A percentile compares a stretch with the other conserved stretches of the same genome.
Conservation (phyloP, 768 basidiomycete genomes). For the Tylopilus intermedius region DNA sequence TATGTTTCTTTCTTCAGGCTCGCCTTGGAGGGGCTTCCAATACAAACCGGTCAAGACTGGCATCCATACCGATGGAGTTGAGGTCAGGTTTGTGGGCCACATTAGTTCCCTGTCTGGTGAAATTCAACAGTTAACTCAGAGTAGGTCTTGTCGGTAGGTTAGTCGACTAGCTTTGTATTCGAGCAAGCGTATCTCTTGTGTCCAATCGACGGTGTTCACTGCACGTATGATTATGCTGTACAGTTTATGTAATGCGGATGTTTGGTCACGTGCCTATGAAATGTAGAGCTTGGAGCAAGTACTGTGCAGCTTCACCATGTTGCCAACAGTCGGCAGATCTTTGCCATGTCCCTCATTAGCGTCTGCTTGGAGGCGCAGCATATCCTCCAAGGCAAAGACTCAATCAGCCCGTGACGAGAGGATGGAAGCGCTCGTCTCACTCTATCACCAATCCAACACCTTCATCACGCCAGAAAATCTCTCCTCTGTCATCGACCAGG, state of each 20-base stretch:
- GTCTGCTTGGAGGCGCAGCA: conserved; percentile 10
- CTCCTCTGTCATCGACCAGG: conserved; percentile 55
- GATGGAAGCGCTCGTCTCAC: conserved; percentile 68
- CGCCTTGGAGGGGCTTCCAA: not conserved
- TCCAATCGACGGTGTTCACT: not conserved
- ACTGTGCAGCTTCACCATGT: conserved; percentile 9
- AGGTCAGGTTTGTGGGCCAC: not conserved
- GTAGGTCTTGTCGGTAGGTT: not conserved
- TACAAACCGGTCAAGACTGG: not conserved
- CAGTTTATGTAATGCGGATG: conserved; percentile 15
- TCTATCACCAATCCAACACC: conserved; percentile 70
- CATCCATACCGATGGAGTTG: not conserved
- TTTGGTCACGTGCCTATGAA: not conserved
- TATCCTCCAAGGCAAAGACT: conserved; percentile 19
- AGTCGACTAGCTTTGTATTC: not conserved
- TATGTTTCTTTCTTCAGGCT: not conserved
- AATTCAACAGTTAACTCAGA: not conserved
- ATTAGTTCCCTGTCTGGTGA: not conserved
- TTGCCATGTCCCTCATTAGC: conserved; percentile 7
- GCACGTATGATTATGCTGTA: not conserved
- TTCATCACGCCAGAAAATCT: conserved; percentile 74
- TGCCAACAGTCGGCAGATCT: conserved; percentile 2
- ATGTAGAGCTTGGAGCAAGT: not conserved
- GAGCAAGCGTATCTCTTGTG: not conserved
- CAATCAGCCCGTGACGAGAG: conserved; percentile 27